Base-by-base conservation (phyloP, 2,329 filamentous ascomycete genomes). In the Colletotrichum navitas region DNA sequence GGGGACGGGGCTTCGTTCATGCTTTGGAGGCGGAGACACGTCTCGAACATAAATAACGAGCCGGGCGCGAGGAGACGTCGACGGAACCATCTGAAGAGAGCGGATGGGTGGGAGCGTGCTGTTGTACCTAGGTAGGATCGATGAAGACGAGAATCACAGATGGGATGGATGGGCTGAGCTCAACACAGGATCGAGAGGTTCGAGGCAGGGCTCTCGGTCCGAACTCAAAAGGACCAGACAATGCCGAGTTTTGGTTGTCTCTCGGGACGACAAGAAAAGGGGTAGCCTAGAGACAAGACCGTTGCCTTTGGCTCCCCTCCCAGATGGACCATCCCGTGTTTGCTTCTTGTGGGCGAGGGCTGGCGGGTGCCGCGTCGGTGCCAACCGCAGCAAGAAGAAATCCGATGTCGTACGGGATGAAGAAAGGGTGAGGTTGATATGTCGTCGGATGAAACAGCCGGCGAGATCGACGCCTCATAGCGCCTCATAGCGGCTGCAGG, bases 1-100 rank as follows among this genome's bases (percentile, higher is more conserved):
- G 68, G 59, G 52, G 59, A 71, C 58, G 59, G 63, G 63, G 58
- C 68, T 68, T 58, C 63, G 11, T 68, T 71, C 68, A 71, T 71
- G 68, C 68, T 59, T 59, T 60, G 29, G 54, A 68, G 26, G 59
- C 59, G 63, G 64, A 63, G 54, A 68, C 68, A 59, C 26, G 59
- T 68, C 68, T 63, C 59, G 59, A 59, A 59, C 58, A 63, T 68
- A 29, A 68, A 68, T 43, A 43, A 68, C 43, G 58, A 45, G 63
- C 43, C 58, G 26, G 64, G 41, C 41, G n/a, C 47, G 34, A 43
- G 56, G 39, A 63, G 63, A 66, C 49, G 18, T 24, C 41, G 63
- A 67, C 49, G 63, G 63, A 41, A 51, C 68, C 68, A 67, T 67
- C 68, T 45, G 52, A 63, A 68, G 64, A 63, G 64, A 58, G 55